phyloP scores from a whole-genome alignment of 2,329 filamentous ascomycete species.

The Plectosphaerella cucumerina region DNA sequence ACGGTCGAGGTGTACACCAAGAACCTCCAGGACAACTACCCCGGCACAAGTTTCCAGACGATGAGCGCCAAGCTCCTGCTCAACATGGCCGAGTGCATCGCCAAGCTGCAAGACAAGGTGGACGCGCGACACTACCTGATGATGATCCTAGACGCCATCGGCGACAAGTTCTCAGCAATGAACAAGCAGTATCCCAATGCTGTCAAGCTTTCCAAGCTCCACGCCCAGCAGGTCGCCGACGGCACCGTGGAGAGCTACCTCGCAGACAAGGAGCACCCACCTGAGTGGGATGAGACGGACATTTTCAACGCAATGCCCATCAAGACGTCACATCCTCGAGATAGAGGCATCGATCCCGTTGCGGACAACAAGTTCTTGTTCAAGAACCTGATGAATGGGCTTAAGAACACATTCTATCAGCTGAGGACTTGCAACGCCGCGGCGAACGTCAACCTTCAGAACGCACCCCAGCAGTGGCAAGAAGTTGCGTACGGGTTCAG shows the following conservation, averaged over 20 bases:
- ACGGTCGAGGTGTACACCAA: conserved; percentile 97
- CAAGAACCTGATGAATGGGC: conserved; percentile 89
- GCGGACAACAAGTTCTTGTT: conserved; percentile 98
- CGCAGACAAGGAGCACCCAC: conserved; percentile 72
- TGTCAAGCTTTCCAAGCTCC: conserved; percentile 82
- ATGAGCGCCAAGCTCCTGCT: conserved; percentile 97
- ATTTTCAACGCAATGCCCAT: conserved; percentile 96
- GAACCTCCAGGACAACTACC: conserved; percentile 92
- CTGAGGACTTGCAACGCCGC: conserved; percentile 82
- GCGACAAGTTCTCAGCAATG: conserved; percentile 97
- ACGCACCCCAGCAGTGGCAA: conserved; percentile 84
- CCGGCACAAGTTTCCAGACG: conserved; percentile 96
- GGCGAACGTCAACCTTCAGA: conserved; percentile 64
- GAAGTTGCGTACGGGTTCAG: conserved; percentile 96
- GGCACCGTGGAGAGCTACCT: conserved; percentile 70
- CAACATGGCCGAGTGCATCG: conserved; percentile 98
- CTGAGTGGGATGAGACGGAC: conserved; percentile 97
- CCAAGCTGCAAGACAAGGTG: conserved; percentile 86
- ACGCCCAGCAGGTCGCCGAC: conserved; percentile 64
- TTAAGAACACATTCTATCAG: conserved; percentile 96
- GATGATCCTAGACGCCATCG: conserved; percentile 96
- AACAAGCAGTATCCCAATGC: conserved; percentile 94
- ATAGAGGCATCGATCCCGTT: conserved; percentile 85
- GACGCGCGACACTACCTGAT: conserved; percentile 94
- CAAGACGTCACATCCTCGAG: conserved; percentile 86